Evolutionary conservation across 768 basidiomycete species (phyloP).

Genomic region (Candolleomyces efflorescens): DNA sequence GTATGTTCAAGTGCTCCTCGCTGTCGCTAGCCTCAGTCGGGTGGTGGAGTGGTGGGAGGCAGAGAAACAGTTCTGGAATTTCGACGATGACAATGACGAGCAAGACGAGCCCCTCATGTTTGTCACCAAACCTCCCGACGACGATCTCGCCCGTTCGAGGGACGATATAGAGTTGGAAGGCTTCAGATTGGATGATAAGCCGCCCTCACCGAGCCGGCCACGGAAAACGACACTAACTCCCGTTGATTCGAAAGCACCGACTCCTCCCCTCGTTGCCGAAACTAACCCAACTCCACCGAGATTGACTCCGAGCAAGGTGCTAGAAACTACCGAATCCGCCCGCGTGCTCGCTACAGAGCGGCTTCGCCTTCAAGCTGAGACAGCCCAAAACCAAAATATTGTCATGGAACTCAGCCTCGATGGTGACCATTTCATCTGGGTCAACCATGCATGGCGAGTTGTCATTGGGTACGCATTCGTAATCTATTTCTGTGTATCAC

Average conservation of each 20-base stretch:
- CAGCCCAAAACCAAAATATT: constrained; percentile 93
- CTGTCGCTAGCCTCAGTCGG: constrained; percentile 91
- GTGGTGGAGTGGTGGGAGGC: constrained; percentile 99
- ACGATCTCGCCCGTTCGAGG: constrained; percentile 30
- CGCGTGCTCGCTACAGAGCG: constrained; percentile 87
- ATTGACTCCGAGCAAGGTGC: constrained; percentile 33
- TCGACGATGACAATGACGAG: constrained; percentile 88
- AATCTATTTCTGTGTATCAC: not conserved
- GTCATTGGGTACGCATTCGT: constrained; percentile 72
- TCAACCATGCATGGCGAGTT: constrained; percentile 92
- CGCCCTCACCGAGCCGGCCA: constrained; percentile 2
- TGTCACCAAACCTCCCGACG: constrained; percentile 85
- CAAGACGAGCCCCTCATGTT: constrained; percentile 90
- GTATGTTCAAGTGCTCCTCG: constrained; percentile 96
- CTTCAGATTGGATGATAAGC: constrained; percentile 46
- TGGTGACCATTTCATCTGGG: constrained; percentile 92
- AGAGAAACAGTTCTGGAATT: constrained; percentile 99
- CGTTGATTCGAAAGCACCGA: constrained; percentile 52
- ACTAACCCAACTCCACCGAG: constrained; percentile 29
- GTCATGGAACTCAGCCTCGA: constrained; percentile 93
- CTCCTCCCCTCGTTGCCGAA: constrained; percentile 23
- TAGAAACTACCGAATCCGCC: constrained; percentile 67
- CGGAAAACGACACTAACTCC: constrained; percentile 41
- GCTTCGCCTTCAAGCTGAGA: constrained; percentile 85
- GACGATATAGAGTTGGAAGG: constrained; percentile 39